Evolutionary conservation across 768 basidiomycete species (phyloP).

Genomic region (Gymnopilus dilepis): DNA sequence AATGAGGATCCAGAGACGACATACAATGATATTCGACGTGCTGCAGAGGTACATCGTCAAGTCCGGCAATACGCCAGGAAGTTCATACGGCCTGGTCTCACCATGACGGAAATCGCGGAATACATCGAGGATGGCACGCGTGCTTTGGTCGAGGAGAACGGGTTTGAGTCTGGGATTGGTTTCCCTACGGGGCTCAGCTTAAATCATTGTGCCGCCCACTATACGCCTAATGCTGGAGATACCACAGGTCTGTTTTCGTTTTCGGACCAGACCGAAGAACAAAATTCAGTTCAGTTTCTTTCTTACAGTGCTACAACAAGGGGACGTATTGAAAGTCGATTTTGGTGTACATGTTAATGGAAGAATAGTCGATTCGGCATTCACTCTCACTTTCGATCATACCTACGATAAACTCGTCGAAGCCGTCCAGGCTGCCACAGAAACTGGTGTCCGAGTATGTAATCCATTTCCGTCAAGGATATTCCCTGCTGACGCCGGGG

Average conservation of each 20-base stretch:
- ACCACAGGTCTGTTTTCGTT: conserved; percentile 61
- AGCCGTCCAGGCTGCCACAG: conserved; percentile 93
- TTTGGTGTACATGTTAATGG: conserved; percentile 97
- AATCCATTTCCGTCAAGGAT: not conserved
- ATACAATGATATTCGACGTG: conserved; percentile 89
- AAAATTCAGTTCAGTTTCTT: conserved; percentile 8
- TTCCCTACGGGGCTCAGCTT: conserved; percentile 96
- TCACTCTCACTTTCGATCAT: conserved; percentile 88
- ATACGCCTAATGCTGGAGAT: conserved; percentile 93
- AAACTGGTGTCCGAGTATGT: conserved; percentile 83
- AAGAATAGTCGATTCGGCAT: conserved; percentile 94
- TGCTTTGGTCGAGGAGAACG: conserved; percentile 90
- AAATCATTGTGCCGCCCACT: conserved; percentile 97
- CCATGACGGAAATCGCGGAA: conserved; percentile 92
- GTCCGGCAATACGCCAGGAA: conserved; percentile 84
- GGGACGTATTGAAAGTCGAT: conserved; percentile 96
- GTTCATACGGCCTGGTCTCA: conserved; percentile 90
- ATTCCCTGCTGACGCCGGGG: not conserved
- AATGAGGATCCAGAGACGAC: conserved; percentile 84
- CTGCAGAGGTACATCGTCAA: conserved; percentile 94
- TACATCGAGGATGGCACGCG: conserved; percentile 92
- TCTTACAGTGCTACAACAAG: conserved; percentile 70
- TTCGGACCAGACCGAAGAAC: conserved; percentile 1
- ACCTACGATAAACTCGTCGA: conserved; percentile 89
- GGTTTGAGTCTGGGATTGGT: conserved; percentile 84